These are phyloP conservation scores for Sclerotinia minor DNA, from an alignment of 2,329 filamentous ascomycete genomes.

Conservation along the genomic window DNA sequence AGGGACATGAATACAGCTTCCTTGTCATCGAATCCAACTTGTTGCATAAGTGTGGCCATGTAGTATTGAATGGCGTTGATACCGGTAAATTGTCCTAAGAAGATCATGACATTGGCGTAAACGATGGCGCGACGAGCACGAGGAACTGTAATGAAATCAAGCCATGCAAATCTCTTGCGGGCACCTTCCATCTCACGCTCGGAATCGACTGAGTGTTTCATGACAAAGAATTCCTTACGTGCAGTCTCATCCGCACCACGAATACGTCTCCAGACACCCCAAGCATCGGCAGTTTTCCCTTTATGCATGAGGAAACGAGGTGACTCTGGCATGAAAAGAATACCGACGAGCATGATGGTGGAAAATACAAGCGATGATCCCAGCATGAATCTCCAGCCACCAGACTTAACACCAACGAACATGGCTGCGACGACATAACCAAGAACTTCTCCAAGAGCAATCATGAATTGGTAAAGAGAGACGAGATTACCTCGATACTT, in stretches of 20 bases:
- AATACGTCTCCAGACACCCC: conserved; percentile 71
- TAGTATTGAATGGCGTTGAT: conserved; percentile 73
- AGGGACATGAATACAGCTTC: conserved; percentile 72
- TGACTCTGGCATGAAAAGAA: conserved; percentile 70
- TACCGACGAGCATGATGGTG: conserved; percentile 60
- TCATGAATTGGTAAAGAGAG: conserved; percentile 74
- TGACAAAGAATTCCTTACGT: conserved; percentile 69
- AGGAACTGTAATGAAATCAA: conserved; percentile 72
- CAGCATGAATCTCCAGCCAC: conserved; percentile 74
- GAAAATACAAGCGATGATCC: conserved; percentile 72
- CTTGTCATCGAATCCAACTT: conserved; percentile 64
- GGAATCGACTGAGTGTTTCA: conserved; percentile 61
- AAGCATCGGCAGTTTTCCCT: conserved; percentile 58
- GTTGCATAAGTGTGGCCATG: conserved; percentile 66
- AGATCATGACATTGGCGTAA: conserved; percentile 69
- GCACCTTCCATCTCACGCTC: conserved; percentile 48
- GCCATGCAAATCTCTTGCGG: conserved; percentile 62
- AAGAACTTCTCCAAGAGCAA: conserved; percentile 71
- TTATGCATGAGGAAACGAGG: conserved; percentile 72
- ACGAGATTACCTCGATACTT: conserved; percentile 70
- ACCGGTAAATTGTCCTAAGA: conserved; percentile 69
- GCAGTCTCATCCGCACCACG: conserved; percentile 60
- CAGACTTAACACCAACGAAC: conserved; percentile 62
- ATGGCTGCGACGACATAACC: conserved; percentile 73
- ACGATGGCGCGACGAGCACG: conserved; percentile 65